Evolutionary conservation across 495 filamentous ascomycete genomes (phyloP), one percentile per base, ranked within the genome.

Genomic region (Penicillium canescens): DNA sequence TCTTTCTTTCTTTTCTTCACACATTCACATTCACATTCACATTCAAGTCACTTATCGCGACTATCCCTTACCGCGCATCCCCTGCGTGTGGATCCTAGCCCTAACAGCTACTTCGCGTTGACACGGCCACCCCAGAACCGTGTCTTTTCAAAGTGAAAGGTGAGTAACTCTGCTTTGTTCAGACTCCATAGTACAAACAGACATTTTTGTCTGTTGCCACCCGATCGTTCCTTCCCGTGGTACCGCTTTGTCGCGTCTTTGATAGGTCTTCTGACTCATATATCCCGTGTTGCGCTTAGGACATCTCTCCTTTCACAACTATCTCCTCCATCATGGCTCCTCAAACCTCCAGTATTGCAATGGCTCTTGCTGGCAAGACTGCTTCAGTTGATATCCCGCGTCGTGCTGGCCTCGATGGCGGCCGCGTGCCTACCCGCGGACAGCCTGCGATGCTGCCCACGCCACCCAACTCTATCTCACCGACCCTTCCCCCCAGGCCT

Each of bases 381-480:
- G 79, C 78, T 50, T 83, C 78, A 36, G 74, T 83, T 77, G 85
- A 93, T 81, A 92, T 92, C 71, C 84, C 82, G 69, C 79, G 81
- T 37, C 79, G 76, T 60, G 79, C 84, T 71, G 83, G 75, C 77
- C 81, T 85, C 70, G 75, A 81, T 79, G 74, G 82, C 70, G 76
- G 78, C 72, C 83, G 72, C 69, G 72, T 74, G 61, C 64, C 82
- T 72, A 71, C 79, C 69, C 82, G 77, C 50, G 77, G 75, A 59
- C 78, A 80, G 72, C 74, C 80, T 56, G 65, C 64, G 49, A 77
- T 81, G 72, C 85, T 97, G 60, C 92, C 87, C 45, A 98, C 93
- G 72, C 93, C 93, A 63, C 93, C 93, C 47, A 95, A 95, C 75
- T 97, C 94, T 66, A 92, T 97, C 69, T 97, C 93, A 35, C 94